Evolutionary conservation across 2,329 filamentous ascomycete genomes (phyloP), one percentile per base, ranked within the genome.

Genomic region (Hypoxylon sp.): DNA sequence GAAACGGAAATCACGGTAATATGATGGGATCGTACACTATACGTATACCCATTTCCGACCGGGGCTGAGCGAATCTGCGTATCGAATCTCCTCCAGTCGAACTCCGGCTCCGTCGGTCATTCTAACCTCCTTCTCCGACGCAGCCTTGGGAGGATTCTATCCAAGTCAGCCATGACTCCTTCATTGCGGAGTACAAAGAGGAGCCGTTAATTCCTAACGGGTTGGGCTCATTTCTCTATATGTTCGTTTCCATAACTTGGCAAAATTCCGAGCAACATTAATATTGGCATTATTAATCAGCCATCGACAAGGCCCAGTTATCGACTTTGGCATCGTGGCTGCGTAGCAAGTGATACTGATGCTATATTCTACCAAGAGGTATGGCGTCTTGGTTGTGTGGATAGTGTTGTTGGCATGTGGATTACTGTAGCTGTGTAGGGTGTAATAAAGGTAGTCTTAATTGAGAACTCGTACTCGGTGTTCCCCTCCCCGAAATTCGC

Each of bases 331-430:
- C 50, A 48, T 33, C 29, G 29, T 35, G 39, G 10, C 39, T 19
- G 17, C 19, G 55, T 61, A 57, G 59, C 59, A 19, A 52, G 19
- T 51, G 33, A 55, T 48, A 60, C 51, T 59, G 29, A 54, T 60
- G 33, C 14, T 42, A 53, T 61, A 24, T 48, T 61, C 39, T 46
- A 62, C 62, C 58, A 69, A 62, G 47, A 53, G 62, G 26, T 42
- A 46, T 33, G 19, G 55, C 17, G 61, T 11, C 60, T 50, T 67
- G 59, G 65, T 54, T 59, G 29, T 59, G 29, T 63, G 46, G 55
- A 60, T 42, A 39, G 48, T 58, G 37, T 59, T 29, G 65, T 55
- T 63, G 59, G 65, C 65, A 59, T 64, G 59, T 64, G 59, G 60
- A 59, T 37, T 67, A 22, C 19, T 22, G 19, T 22, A 22, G 19